These are phyloP conservation scores for Debaryomyces castellii DNA, from an alignment of 805 yeast genomes.

Conservation along the genomic window DNA sequence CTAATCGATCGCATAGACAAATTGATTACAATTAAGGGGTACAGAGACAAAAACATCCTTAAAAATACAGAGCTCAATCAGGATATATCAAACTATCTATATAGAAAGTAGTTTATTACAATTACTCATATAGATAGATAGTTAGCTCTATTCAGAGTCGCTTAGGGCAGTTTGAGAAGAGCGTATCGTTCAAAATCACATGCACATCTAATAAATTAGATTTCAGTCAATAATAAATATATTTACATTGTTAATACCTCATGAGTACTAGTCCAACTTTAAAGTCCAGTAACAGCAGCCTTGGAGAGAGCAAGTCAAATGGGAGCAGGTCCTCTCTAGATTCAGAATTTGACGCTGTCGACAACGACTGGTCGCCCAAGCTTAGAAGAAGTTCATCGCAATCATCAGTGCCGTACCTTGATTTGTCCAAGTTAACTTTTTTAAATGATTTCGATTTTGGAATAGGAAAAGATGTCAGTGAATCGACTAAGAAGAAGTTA, in stretches of 20 bases:
- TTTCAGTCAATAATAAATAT: background rate
- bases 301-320: background rate
- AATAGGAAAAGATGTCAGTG: slow-evolving; percentile 33
- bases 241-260: too few species aligned
- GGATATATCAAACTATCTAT: too few species aligned
- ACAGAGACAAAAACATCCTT: too few species aligned
- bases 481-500: slow-evolving; percentile 33
- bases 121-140: too few species aligned
- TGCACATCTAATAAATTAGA: background rate
- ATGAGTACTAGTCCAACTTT: background rate
- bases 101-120: too few species aligned
- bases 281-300: background rate
- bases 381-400: slow-evolving; percentile 23
- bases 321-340: background rate
- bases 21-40: background rate
- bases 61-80: too few species aligned
- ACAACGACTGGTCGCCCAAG: background rate
- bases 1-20: too few species aligned
- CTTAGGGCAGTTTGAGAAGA: background rate
- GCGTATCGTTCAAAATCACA: background rate
- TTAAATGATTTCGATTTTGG: slow-evolving; percentile 46
- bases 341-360: background rate
- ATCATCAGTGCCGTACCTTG: slow-evolving; percentile 31
- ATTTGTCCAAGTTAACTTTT: slow-evolving; percentile 35
- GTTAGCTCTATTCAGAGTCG: too few species aligned